A percentile compares a stretch with the other conserved stretches of the same genome.
These are phyloP conservation scores for Heliocybe sulcata DNA, from an alignment of 1,284 basidiomycete species.

Conservation along the genomic window DNA sequence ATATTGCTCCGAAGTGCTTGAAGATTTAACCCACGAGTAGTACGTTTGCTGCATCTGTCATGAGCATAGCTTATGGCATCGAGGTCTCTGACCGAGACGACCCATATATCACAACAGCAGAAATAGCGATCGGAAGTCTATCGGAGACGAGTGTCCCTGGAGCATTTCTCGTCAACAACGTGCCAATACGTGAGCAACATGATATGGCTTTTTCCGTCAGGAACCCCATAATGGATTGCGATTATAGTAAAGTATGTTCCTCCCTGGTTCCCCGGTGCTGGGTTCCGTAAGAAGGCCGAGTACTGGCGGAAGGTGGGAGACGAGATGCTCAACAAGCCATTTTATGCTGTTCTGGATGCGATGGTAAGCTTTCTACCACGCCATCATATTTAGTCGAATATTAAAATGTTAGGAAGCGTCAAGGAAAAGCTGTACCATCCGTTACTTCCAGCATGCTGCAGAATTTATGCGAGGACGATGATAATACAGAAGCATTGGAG, in stretches of 20 bases:
- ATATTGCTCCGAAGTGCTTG: background rate
- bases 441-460: background rate
- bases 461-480: background rate
- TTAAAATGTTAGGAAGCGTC: constrained; percentile 27
- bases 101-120: constrained; percentile 47
- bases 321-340: constrained; percentile 61
- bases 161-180: constrained; percentile 25
- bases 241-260: constrained; percentile 23
- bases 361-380: constrained; percentile 33
- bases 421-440: constrained; percentile 37
- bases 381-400: background rate
- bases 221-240: background rate
- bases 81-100: constrained; percentile 45
- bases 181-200: constrained; percentile 21
- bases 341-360: constrained; percentile 45
- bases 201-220: background rate
- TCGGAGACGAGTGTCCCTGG: background rate
- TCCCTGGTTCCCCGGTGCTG: constrained; percentile 25
- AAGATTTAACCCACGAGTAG: constrained; percentile 11
- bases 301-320: constrained; percentile 62
- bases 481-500: background rate
- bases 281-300: constrained; percentile 38
- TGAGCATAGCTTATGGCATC: constrained; percentile 62
- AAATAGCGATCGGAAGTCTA: constrained; percentile 40
- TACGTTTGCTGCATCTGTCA: constrained; percentile 57